phyloP scores from a whole-genome alignment of 2,329 filamentous ascomycete species.

The Plenodomus biglobosus region DNA sequence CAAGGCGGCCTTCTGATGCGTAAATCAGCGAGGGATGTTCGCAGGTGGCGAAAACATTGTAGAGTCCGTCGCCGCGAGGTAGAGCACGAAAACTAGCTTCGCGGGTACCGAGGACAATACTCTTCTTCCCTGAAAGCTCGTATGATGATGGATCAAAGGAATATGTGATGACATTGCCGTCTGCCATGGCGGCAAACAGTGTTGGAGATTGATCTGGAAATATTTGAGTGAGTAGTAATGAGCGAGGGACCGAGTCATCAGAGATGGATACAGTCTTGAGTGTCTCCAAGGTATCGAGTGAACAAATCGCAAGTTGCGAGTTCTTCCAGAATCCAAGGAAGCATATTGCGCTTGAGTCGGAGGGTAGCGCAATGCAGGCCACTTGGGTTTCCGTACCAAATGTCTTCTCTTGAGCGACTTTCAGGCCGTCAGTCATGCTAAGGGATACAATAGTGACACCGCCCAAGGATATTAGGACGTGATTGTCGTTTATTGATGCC shows the following conservation, averaged over 20 bases:
- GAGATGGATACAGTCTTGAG: constrained; percentile 58
- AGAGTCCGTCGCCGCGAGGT: constrained; percentile 65
- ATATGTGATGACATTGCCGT: constrained; percentile 87
- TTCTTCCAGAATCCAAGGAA: constrained; percentile 87
- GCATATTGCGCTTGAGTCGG: constrained; percentile 64
- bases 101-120: constrained; percentile 80
- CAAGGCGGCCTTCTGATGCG: constrained; percentile 78
- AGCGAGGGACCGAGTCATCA: constrained; percentile 78
- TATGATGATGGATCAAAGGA: constrained; percentile 65
- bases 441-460: constrained; percentile 74
- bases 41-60: constrained; percentile 87
- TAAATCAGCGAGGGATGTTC: constrained; percentile 96
- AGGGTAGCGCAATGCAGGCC: constrained; percentile 77
- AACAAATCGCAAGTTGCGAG: constrained; percentile 75
- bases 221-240: constrained; percentile 76
- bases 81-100: constrained; percentile 80
- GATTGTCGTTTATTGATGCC: constrained; percentile 71
- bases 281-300: constrained; percentile 65
- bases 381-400: constrained; percentile 73
- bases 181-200: constrained; percentile 86
- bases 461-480: constrained; percentile 72
- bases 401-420: constrained; percentile 60
- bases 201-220: constrained; percentile 69
- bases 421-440: constrained; percentile 60
- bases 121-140: constrained; percentile 71